Evolutionary conservation across 1,284 basidiomycete species (phyloP), one percentile per base, ranked within the genome.

Genomic region (Cronartium quercuum): DNA sequence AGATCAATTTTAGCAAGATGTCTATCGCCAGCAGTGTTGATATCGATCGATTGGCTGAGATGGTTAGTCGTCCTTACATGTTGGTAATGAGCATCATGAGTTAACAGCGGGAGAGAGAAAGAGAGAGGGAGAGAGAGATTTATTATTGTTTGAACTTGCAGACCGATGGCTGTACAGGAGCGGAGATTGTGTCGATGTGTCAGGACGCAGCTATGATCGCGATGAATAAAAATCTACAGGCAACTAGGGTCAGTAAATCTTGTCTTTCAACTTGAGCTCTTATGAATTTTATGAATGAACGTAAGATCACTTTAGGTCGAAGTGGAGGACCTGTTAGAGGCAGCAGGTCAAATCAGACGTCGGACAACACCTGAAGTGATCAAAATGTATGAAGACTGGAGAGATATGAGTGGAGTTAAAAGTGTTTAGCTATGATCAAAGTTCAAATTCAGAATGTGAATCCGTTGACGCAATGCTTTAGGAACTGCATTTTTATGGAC

Each of bases 151-250:
- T 34, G 18, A 6, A 38, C 41, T 13, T 40, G 6, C 78, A 97
- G 94, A 91, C 92, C 3, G 88, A 91, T 10, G 96, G 95, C 0
- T 98, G 92, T 80, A 98, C 95, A 12, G 96, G 96, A 10, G 96
- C 96, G 6, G 96, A 99, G 81, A 89, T 98, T 37, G 86, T 88
- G 6, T 88, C 90, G 0, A 86, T 98, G 65, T 98, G 94, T 81
- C 96, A 98, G 83, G 95, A 98, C 82, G 96, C 96, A 1, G 96
- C 95, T 0, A 82, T 98, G 77, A 81, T 90, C 51, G 91, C 94
- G 0, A 95, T 96, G 91, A 89, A 91, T 79, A 85, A 87, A 77
- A 86, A 96, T 81, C 88, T 97, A 34, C 82, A 91, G 76, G 89
- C 91, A 4, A 85, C 87, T 86, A 84, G 79, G 94, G 95, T 78